Percentiles rank a stretch among this genome's conserved stretches.
Conservation (phyloP, 2,329 filamentous ascomycete species). For the Cercospora sp. region DNA sequence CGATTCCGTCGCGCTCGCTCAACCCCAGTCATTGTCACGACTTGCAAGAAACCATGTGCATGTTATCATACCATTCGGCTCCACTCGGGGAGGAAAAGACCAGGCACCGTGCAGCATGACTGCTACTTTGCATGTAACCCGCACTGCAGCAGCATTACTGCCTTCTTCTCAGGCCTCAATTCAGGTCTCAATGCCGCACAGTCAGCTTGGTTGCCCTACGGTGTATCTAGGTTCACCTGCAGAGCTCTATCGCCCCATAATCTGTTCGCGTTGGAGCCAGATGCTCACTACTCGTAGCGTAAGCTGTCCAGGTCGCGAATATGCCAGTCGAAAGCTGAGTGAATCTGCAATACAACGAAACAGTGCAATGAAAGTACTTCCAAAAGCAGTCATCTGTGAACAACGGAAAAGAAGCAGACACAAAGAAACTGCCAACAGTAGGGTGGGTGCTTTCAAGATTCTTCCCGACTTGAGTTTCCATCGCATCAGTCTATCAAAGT, state of each 20-base stretch:
- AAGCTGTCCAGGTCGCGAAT: background rate
- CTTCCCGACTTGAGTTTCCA: background rate
- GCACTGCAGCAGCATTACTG: background rate
- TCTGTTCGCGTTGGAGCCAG: background rate
- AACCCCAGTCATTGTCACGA: background rate
- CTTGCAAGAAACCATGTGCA: background rate
- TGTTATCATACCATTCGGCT: background rate
- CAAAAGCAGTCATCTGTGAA: background rate
- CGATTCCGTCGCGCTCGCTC: background rate
- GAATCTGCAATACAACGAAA: background rate
- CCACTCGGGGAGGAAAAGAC: background rate
- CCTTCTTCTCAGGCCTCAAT: background rate
- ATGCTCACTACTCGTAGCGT: background rate
- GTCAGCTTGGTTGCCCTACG: background rate
- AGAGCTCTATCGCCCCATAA: background rate
- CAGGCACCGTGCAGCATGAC: background rate
- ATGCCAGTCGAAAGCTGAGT: background rate
- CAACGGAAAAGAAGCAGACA: background rate
- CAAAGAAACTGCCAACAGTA: background rate
- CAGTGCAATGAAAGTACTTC: background rate
- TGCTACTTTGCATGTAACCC: background rate
- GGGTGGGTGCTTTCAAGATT: background rate
- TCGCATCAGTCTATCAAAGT: background rate
- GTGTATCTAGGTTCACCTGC: background rate
- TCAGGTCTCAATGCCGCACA: background rate